Percentiles rank a stretch among this genome's conserved stretches.
These are phyloP conservation scores for Endoconidiophora laricicola DNA, from an alignment of 2,329 filamentous ascomycete species.

Conservation along the genomic window DNA sequence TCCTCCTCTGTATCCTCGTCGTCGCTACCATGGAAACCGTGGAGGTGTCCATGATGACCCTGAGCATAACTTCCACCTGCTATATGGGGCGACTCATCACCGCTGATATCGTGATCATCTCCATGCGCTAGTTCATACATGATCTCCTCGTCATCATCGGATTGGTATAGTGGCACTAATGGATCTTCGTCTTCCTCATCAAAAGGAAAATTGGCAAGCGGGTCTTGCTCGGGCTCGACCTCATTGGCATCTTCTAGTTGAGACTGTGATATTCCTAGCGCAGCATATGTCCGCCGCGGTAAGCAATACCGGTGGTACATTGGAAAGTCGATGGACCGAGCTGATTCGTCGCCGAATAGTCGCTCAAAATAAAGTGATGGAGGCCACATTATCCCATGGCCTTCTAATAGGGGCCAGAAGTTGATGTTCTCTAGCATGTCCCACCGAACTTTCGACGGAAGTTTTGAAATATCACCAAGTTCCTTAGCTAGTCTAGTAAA, in stretches of 20 bases:
- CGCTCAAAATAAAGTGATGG: constrained; percentile 3
- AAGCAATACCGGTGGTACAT: background rate
- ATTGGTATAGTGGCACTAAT: background rate
- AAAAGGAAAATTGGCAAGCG: too few species aligned
- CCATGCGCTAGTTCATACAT: background rate
- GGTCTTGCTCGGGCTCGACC: background rate
- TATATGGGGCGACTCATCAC: too few species aligned
- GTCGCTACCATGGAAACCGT: background rate
- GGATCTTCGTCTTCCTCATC: background rate
- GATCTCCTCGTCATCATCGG: background rate
- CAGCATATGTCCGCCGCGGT: background rate
- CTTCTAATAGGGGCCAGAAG: constrained; percentile 5
- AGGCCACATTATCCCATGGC: background rate
- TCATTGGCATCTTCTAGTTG: background rate
- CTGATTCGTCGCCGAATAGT: background rate
- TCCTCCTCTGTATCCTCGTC: background rate
- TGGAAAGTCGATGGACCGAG: background rate
- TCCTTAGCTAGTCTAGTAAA: too few species aligned
- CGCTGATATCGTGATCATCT: background rate
- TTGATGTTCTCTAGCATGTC: background rate
- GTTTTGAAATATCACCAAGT: too few species aligned
- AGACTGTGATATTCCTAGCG: background rate
- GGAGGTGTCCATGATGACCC: too few species aligned
- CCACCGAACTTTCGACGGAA: background rate
- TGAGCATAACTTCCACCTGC: too few species aligned